Evolutionary conservation across 768 basidiomycete genomes (phyloP).

Genomic region (Psilocybe cyanescens): DNA sequence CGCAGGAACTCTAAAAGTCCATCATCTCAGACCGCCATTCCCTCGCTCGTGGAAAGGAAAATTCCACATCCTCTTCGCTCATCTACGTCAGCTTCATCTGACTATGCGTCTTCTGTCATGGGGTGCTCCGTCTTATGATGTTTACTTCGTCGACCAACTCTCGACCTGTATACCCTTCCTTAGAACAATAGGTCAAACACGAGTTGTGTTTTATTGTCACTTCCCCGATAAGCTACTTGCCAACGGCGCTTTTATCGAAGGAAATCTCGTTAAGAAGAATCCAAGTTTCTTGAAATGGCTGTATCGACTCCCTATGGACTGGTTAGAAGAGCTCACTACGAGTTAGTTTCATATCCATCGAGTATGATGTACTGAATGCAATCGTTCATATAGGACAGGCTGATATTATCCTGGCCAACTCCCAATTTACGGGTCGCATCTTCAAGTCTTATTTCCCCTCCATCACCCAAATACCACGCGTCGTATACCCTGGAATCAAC

Average conservation of each 20-base stretch:
- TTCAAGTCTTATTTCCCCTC: conserved; percentile 78
- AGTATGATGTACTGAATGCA: neutral
- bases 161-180: conserved; percentile 91
- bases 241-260: conserved; percentile 68
- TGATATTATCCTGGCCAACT: conserved; percentile 91
- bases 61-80: conserved; percentile 89
- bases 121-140: conserved; percentile 62
- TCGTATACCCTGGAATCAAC: conserved; percentile 98
- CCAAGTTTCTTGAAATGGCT: conserved; percentile 64
- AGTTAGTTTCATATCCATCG: conserved; percentile 47
- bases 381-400: conserved; percentile 65
- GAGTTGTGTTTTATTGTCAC: conserved; percentile 96
- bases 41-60: conserved; percentile 81
- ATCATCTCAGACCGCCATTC: conserved; percentile 72
- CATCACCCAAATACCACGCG: conserved; percentile 60
- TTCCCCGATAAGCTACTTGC: conserved; percentile 95
- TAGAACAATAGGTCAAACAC: conserved; percentile 63
- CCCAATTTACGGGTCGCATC: conserved; percentile 84
- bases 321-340: conserved; percentile 88
- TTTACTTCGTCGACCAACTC: conserved; percentile 95
- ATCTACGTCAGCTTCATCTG: conserved; percentile 87
- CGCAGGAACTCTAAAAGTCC: conserved; percentile 79
- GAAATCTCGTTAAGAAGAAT: conserved; percentile 42
- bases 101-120: conserved; percentile 62
- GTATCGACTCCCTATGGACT: conserved; percentile 91